Evolutionary conservation across 2,329 filamentous ascomycete genomes (phyloP).

Genomic region (Fusarium penzigii): DNA sequence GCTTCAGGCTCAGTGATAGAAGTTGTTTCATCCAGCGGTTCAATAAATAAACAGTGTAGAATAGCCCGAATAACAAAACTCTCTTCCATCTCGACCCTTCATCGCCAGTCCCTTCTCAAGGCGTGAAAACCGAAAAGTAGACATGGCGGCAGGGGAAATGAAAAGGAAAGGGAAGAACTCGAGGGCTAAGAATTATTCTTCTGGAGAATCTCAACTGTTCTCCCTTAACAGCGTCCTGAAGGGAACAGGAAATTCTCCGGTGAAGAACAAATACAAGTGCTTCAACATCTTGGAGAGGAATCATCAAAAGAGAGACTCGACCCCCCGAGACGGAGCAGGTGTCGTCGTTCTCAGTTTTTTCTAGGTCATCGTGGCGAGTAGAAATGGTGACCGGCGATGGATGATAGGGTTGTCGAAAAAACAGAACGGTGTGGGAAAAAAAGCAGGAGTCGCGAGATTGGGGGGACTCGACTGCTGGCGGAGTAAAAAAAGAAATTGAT

Average conservation of each 20-base stretch:
- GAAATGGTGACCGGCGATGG: conserved; percentile 8
- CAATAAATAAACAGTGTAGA: neutral
- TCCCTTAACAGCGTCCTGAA: too few species aligned
- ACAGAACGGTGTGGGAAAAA: neutral
- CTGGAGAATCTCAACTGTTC: conserved; percentile 9
- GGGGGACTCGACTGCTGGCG: too few species aligned
- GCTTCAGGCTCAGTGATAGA: conserved; percentile 20
- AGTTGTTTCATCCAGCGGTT: conserved; percentile 11
- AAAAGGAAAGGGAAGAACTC: neutral
- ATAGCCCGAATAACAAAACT: too few species aligned
- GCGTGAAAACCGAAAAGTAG: too few species aligned
- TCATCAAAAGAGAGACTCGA: conserved; percentile 1
- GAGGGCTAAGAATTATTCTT: neutral
- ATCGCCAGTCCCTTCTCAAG: too few species aligned
- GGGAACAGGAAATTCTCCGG: conserved; percentile 11
- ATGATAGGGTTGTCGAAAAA: conserved; percentile 2
- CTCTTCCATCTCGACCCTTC: neutral
- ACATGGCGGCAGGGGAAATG: too few species aligned
- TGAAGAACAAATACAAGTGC: conserved; percentile 3
- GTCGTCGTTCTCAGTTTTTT: neutral
- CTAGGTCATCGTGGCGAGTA: conserved; percentile 10
- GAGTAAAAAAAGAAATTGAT: too few species aligned
- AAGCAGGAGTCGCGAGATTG: conserved; percentile 2
- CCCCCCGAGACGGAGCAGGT: conserved; percentile 10
- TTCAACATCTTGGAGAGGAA: conserved; percentile 11